Conservation (phyloP, 805 yeast genomes). For the Saccharomycopsis selenospora region DNA sequence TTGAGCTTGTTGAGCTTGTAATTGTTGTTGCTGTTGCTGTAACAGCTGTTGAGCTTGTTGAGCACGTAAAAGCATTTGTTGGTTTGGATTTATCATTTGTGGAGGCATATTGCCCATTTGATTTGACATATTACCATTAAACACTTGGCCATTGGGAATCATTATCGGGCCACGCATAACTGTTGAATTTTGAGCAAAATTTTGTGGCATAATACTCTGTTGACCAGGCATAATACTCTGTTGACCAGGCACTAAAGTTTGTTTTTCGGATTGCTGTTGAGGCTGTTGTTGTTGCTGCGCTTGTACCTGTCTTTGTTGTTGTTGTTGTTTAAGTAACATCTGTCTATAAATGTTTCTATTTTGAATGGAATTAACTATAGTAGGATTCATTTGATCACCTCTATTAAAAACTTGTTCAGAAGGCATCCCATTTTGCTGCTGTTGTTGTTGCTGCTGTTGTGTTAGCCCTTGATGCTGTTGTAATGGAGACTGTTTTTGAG, state of each 20-base stretch:
- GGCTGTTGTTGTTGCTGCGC: not conserved
- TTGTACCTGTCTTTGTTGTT: conserved; percentile 1
- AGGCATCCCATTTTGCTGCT: conserved; percentile 1
- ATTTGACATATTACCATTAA: not conserved
- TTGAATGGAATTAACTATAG: not conserved
- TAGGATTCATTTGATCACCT: not conserved
- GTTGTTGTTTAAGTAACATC: not conserved
- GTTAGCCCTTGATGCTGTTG: conserved; percentile 24
- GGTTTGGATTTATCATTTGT: conserved; percentile 3
- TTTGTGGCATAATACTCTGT: no score
- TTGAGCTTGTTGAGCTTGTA: conserved; percentile 1
- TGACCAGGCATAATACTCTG: no score
- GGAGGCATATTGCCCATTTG: conserved; percentile 8
- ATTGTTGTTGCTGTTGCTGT: not conserved
- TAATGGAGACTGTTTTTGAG: not conserved
- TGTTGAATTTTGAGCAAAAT: no score
- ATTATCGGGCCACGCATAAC: no score
- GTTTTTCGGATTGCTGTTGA: not conserved
- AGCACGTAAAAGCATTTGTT: conserved; percentile 1
- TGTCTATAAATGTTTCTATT: not conserved
- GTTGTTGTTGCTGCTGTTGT: conserved; percentile 32
- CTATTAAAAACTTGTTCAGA: not conserved
- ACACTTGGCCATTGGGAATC: not conserved
- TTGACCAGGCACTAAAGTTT: not conserved
- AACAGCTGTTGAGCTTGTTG: not conserved